These are phyloP conservation scores for Acmispon strigosus DNA, from an alignment of 306 rosid genomes.

Conservation along the genomic window DNA sequence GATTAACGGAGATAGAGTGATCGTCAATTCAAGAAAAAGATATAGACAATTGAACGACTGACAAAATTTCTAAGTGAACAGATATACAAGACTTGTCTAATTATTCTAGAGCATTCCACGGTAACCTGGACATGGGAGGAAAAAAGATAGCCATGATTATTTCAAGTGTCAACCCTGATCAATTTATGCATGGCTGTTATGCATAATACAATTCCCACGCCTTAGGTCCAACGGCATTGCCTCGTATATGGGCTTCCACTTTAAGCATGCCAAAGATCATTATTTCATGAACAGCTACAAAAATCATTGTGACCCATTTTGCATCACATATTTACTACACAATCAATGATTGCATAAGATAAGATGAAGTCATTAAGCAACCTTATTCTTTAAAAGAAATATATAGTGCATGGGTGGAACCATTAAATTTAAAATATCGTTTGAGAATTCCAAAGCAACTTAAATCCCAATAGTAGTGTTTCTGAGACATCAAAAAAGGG, in stretches of 20 bases:
- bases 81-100: no score
- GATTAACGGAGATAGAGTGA: no score
- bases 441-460: background rate
- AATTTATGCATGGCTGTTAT: background rate
- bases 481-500: background rate
- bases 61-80: no score
- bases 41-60: no score
- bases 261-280: constrained; percentile 24
- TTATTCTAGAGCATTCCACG: no score
- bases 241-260: background rate
- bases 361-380: background rate
- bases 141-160: background rate
- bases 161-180: background rate
- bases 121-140: no score
- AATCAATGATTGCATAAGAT: background rate
- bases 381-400: background rate
- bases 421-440: background rate
- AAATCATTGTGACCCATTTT: background rate
- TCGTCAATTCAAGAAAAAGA: no score
- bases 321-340: background rate
- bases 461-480: background rate
- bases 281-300: background rate
- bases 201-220: background rate
- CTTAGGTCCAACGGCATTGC: background rate
- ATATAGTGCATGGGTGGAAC: background rate